phyloP scores from a whole-genome alignment of 1,284 basidiomycete genomes.

The Mycena sp. region DNA sequence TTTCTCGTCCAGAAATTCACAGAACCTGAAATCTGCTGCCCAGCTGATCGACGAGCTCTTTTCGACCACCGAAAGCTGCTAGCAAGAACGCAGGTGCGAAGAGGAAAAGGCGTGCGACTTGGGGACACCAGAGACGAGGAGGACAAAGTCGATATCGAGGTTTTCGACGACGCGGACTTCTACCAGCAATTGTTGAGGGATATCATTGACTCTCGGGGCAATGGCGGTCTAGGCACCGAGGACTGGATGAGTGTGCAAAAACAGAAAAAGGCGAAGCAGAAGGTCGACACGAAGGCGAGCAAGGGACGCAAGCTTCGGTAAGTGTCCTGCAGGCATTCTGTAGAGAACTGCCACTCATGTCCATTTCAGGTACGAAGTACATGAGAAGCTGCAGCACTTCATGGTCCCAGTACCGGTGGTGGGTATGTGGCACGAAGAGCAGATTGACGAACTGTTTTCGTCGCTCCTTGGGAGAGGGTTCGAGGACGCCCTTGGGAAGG shows the following conservation, averaged over 20 bases:
- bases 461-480: constrained; percentile 83
- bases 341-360: constrained; percentile 23
- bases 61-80: constrained; percentile 64
- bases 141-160: constrained; percentile 55
- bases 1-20: constrained; percentile 60
- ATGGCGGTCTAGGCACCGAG: constrained; percentile 50
- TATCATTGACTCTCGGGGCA: constrained; percentile 79
- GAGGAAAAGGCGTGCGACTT: constrained; percentile 56
- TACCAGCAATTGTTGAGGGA: constrained; percentile 91
- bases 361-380: constrained; percentile 80
- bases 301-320: constrained; percentile 90
- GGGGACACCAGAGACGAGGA: constrained; percentile 43
- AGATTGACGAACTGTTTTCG: constrained; percentile 91
- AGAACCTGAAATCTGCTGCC: constrained; percentile 67
- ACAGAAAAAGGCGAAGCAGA: constrained; percentile 78
- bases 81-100: constrained; percentile 62
- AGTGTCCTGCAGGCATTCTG: constrained; percentile 33
- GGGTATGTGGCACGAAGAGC: constrained; percentile 89
- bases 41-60: constrained; percentile 78
- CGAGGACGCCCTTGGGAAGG: constrained; percentile 44
- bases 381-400: constrained; percentile 94
- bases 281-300: constrained; percentile 92
- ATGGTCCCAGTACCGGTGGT: constrained; percentile 85
- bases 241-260: constrained; percentile 76
- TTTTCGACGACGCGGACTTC: constrained; percentile 91